Base-by-base conservation (phyloP, 2,329 filamentous ascomycete genomes). In the Neofusicoccum parvum region DNA sequence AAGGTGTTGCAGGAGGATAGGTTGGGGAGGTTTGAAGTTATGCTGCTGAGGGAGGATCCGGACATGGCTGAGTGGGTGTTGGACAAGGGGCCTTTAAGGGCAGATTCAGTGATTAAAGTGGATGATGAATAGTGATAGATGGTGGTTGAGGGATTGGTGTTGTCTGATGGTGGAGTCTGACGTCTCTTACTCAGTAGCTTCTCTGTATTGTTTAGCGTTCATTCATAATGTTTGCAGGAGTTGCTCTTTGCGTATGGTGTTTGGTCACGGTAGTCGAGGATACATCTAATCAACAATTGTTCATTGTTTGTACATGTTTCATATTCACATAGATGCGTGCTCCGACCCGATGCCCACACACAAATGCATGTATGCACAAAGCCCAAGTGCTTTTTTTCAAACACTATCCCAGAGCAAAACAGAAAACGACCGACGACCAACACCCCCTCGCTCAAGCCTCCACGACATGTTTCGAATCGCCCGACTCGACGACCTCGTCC, bases 1-100 rank as follows among this genome's bases (percentile, higher is more conserved):
- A 32, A n/a, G 54, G 63, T 65, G 46, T 37, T 66, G 65, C 5
- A 32, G 49, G 65, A 66, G 58, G 65, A 43, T 10, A 17, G 32
- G 49, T 4, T 66, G 49, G 65, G 65, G 1, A 37, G 58, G 17
- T 63, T 66, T 11, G 65, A 66, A 41, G 41, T 53, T 2, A 32
- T 20, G 58, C 10, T 66, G 50, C 41, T 66, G 48, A 41, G 23
- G 5, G 20, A 39, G 48, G 65, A 66, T 50, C 3, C 39, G 34
- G 58, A 49, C 2, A 39, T 59, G 49, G 32, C 23, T 17, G 65
- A 12, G 27, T 34, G 36, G 53, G 59, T 59, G 58, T 43, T 63
- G 20, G 62, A 56, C 11, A 32, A 36, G 56, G 60, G 53, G 7
- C 60, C 34, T 51, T 54, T 48, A 62, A 65, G 59, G 59, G 62